Conservation (phyloP, 176 grass and related monocot species). For the Phoenix dactylifera region DNA sequence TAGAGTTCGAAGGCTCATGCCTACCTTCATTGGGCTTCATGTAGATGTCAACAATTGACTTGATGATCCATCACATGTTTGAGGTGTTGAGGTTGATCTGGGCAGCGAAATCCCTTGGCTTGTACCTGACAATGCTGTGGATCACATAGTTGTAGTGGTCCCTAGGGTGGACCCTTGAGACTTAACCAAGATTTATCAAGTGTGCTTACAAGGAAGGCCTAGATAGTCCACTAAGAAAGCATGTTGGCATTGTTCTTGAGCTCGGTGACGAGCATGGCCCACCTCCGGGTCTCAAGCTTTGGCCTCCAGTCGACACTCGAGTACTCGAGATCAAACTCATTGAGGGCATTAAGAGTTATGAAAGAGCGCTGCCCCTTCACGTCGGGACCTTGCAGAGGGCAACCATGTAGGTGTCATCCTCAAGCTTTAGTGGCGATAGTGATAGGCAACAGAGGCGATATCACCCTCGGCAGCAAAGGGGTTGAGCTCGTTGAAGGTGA, state of each 20-base stretch:
- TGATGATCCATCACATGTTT: no score
- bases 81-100: no score
- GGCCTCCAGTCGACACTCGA: slow-evolving; percentile 4
- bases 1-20: no score
- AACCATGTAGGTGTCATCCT: slow-evolving; percentile 5
- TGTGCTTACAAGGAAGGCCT: slow-evolving; percentile 3
- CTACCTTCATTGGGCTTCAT: no score
- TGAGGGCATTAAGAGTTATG: slow-evolving; percentile 9
- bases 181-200: slow-evolving; percentile 3
- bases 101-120: no score
- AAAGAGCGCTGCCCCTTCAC: slow-evolving; percentile 9
- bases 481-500: slow-evolving; percentile 7
- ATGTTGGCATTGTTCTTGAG: slow-evolving; percentile 17
- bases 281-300: slow-evolving; percentile 11
- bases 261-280: slow-evolving; percentile 8
- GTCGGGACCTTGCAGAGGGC: slow-evolving; percentile 7
- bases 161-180: no score
- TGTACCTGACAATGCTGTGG: no score
- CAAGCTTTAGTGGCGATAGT: slow-evolving; percentile 4
- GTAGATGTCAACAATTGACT: no score
- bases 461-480: slow-evolving; percentile 7
- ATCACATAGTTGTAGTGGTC: no score
- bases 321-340: slow-evolving; percentile 6
- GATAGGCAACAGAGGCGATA: slow-evolving; percentile 11
- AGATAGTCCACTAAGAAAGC: slow-evolving; percentile 2